Conservation (phyloP, 2,329 filamentous ascomycete genomes). For the Penicillium sp. region DNA sequence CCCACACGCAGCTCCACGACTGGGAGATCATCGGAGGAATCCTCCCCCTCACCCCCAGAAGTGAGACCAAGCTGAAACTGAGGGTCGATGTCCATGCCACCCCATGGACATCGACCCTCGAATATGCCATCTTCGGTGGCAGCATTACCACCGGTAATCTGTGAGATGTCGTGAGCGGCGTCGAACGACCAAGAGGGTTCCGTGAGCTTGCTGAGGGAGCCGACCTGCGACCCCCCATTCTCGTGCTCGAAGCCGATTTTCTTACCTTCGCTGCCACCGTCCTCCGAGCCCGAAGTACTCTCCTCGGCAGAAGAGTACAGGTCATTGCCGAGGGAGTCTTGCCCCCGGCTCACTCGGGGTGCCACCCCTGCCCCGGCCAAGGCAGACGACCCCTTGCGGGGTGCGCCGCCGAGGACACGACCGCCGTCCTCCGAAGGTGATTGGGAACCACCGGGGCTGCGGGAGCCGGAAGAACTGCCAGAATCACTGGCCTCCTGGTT, state of each 20-base stretch:
- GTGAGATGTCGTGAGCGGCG: constrained; percentile 25
- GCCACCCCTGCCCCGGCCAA: constrained; percentile 67
- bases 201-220: constrained; percentile 20
- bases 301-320: constrained; percentile 20
- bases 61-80: constrained; percentile 14
- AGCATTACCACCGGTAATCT: constrained; percentile 22
- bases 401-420: constrained; percentile 77
- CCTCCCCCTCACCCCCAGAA: constrained; percentile 26
- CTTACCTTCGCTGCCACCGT: constrained; percentile 24
- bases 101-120: constrained; percentile 26
- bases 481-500: constrained; percentile 41
- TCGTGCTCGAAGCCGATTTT: constrained; percentile 27
- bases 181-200: constrained; percentile 35
- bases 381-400: constrained; percentile 81
- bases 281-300: constrained; percentile 12
- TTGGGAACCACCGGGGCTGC: constrained; percentile 20
- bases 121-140: constrained; percentile 27
- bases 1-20: constrained; percentile 36
- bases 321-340: constrained; percentile 30
- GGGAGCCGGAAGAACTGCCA: constrained; percentile 37
- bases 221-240: constrained; percentile 13
- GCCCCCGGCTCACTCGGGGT: constrained; percentile 53
- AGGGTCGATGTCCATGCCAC: constrained; percentile 25
- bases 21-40: constrained; percentile 33
- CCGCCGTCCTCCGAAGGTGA: constrained; percentile 69